Conservation (phyloP, 106 monocot genomes). For the Alisma plantagoaquatica region DNA sequence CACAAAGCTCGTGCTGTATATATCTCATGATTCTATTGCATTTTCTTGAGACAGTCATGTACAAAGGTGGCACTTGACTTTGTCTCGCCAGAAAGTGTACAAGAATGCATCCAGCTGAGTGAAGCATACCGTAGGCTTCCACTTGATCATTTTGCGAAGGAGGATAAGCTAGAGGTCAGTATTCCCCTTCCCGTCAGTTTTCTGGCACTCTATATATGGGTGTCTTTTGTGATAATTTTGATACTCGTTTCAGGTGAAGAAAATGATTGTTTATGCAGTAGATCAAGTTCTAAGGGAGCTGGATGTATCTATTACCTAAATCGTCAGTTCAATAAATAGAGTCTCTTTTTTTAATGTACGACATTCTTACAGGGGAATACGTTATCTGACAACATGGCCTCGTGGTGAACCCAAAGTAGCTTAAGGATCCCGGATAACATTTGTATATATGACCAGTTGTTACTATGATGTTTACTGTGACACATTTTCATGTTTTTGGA, state of each 20-base stretch:
- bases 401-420: too few relatives aligned
- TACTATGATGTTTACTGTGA: too few relatives aligned
- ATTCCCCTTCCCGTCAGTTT: not conserved
- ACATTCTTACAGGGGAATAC: too few relatives aligned
- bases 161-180: not conserved
- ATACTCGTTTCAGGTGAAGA: not conserved
- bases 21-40: conserved; percentile 3
- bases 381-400: too few relatives aligned
- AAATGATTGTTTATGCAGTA: not conserved
- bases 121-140: conserved; percentile 3
- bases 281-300: not conserved
- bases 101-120: not conserved
- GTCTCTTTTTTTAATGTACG: not conserved
- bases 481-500: too few relatives aligned
- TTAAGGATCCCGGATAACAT: too few relatives aligned
- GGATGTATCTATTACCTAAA: too few relatives aligned
- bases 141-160: not conserved
- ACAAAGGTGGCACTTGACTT: conserved; percentile 11
- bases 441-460: too few relatives aligned
- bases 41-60: conserved; percentile 5
- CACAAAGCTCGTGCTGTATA: not conserved
- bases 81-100: not conserved
- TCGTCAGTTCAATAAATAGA: not conserved
- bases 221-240: not conserved
- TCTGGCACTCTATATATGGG: not conserved